Percentiles rank a stretch among this genome's conserved stretches.
Evolutionary conservation across 768 basidiomycete genomes (phyloP).

Genomic region (Mycena metata): DNA sequence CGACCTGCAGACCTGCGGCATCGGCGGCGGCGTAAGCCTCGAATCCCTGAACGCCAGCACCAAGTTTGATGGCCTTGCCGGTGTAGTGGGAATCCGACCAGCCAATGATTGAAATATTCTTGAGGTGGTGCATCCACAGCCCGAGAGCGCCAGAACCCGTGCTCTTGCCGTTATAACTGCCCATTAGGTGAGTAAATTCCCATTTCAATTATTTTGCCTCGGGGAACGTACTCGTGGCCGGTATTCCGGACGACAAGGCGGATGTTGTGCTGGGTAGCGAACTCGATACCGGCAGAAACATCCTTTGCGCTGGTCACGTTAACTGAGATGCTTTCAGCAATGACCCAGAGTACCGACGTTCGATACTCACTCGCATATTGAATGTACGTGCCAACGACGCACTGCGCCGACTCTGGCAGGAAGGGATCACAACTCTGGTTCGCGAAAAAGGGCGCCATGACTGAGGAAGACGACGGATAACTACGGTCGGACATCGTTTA

Average conservation of each 20-base stretch:
- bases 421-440: constrained; percentile 31
- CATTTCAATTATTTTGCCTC: constrained; percentile 11
- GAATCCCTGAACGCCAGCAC: constrained; percentile 24
- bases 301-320: constrained; percentile 16
- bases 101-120: constrained; percentile 11
- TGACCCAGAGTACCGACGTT: too few species aligned
- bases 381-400: constrained; percentile 22
- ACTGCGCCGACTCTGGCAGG: not conserved
- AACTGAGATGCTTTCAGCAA: too few species aligned
- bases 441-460: constrained; percentile 21
- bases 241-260: constrained; percentile 29
- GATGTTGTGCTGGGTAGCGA: constrained; percentile 20
- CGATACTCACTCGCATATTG: constrained; percentile 22
- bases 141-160: constrained; percentile 22
- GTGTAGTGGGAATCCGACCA: constrained; percentile 14
- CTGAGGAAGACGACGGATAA: constrained; percentile 22
- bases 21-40: constrained; percentile 6
- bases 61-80: constrained; percentile 23
- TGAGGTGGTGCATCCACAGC: constrained; percentile 25
- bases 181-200: constrained; percentile 17
- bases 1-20: constrained; percentile 14
- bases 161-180: constrained; percentile 20
- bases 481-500: constrained; percentile 13
- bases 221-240: constrained; percentile 29
- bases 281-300: constrained; percentile 15